Base-by-base conservation (phyloP, 2,329 filamentous ascomycete genomes). In the Penicillium sp. region DNA sequence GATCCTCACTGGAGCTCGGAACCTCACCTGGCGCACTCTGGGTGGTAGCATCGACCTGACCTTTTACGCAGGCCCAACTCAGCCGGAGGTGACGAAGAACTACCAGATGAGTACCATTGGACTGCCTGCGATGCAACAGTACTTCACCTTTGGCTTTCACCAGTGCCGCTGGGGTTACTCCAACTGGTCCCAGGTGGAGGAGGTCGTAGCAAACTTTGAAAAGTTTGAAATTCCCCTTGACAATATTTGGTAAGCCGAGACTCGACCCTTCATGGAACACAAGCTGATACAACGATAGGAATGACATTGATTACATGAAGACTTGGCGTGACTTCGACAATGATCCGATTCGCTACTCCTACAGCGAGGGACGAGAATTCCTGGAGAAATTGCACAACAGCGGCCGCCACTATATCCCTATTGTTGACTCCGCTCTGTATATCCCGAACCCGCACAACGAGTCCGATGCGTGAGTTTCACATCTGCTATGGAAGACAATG, bases 81-180 rank as follows among this genome's bases (percentile, higher is more conserved):
- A 84, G 47, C 74, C 78, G 6, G 78, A 84, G 10, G 82, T 89
- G 20, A 86, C 81, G 13, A 81, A 80, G 62, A 77, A 85, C 31
- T 93, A 91, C 62, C 82, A 87, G 52, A 67, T 71, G 46, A 82
- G 78, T 43, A 78, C 83, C 1, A 73, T 84, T 42, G 87, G 87
- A 0, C 70, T 87, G 4, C 87, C 87, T 1, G 82, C 82, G 0
- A 83, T 91, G 80, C 85, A 90, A 61, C 83, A 86, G 55, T 93
- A 93, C 69, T 91, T 81, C 75, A 81, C 84, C 0, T 81, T 94
- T 50, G 89, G 89, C 0, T 91, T 78, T 62, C 88, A 94, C 55
- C 87, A 94, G 63, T 91, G 87, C 58, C 78, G 86, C 49, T 93
- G 87, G 82, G 88, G 87, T 0, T 93, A 93, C 63, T 71, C 77